Conservation (phyloP, 1,284 basidiomycete species). For the Trichosporon faecale region DNA sequence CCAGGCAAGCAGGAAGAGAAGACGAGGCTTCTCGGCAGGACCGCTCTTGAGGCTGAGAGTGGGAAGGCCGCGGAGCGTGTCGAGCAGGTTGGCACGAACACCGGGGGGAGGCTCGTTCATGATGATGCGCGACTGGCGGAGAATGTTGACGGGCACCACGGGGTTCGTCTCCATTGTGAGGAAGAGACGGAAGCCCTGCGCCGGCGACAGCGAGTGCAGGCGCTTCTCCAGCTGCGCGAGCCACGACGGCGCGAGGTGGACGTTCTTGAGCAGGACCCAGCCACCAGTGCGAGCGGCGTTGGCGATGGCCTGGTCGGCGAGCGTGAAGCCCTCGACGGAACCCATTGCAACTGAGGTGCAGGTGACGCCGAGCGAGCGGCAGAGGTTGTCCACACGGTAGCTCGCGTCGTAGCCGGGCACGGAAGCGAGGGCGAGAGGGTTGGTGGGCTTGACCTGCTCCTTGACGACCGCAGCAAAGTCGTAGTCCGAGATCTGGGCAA, state of each 20-base stretch:
- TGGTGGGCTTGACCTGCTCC: constrained; percentile 72
- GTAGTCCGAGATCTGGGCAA: constrained; percentile 36
- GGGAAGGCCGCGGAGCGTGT: constrained; percentile 77
- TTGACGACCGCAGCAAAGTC: constrained; percentile 73
- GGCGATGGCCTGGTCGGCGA: constrained; percentile 91
- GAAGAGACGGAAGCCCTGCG: constrained; percentile 89
- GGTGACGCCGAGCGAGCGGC: constrained; percentile 68
- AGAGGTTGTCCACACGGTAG: constrained; percentile 85
- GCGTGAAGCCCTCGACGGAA: constrained; percentile 91
- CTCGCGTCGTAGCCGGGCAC: constrained; percentile 96
- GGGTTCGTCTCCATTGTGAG: constrained; percentile 90
- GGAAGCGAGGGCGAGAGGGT: constrained; percentile 84
- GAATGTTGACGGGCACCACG: constrained; percentile 84
- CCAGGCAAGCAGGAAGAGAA: constrained; percentile 96
- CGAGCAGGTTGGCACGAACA: constrained; percentile 87
- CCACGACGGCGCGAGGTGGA: constrained; percentile 91
- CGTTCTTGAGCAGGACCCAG: constrained; percentile 94
- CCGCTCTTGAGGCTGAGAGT: constrained; percentile 64
- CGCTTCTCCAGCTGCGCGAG: constrained; percentile 92
- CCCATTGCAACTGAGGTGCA: constrained; percentile 93
- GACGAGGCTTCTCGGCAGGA: constrained; percentile 81
- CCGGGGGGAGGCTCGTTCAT: constrained; percentile 98
- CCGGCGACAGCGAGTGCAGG: constrained; percentile 82
- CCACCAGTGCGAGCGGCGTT: constrained; percentile 82
- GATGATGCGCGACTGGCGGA: constrained; percentile 87